Evolutionary conservation across 495 filamentous ascomycete genomes (phyloP), one percentile per base, ranked within the genome.

Genomic region (Trypethelium eluteriae): DNA sequence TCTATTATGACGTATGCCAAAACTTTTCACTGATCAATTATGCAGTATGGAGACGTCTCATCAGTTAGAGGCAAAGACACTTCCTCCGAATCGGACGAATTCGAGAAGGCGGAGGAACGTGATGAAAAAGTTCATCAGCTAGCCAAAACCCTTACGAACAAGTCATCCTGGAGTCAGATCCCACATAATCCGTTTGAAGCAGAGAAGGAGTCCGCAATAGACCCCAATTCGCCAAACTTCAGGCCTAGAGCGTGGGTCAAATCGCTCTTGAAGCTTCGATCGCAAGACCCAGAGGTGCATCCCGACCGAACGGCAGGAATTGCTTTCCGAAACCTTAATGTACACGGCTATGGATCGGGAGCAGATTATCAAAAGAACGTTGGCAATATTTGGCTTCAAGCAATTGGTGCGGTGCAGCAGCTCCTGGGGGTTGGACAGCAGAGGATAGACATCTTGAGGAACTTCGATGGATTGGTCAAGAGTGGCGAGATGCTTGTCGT

Each of bases 171-270:
- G 47, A 70, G 72, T 35, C 72, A 71, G 2, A 66, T 69, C 1
- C 66, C 69, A 1, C 70, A 63, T 7, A 75, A 74, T 62, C 73
- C 74, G 3, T 77, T 79, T 69, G 47, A 72, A 25, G 69, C 77
- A 2, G 72, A 71, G 35, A 62, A 80, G 5, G 82, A 84, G 68
- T 81, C 84, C 0, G 75, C 79, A 6, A 74, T 87, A n/a, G 82
- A 88, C 73, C 85, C 85, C 9, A 78, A 76, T 34, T 79, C 78
- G 53, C 76, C 77, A 1, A 77, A 86, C 66, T 88, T 88, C 73
- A 79, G 84, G 65, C 79, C 84, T 6, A 79, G 84, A 62, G 79
- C 82, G 66, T 88, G 84, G 84, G 77, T 79, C 73, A 83, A 71
- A 80, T 81, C 80, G 38, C 67, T 81, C 62, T 74, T 81, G 62